Base-by-base conservation (phyloP, 176 grass and related monocot species). In the Microstegium vimineum region DNA sequence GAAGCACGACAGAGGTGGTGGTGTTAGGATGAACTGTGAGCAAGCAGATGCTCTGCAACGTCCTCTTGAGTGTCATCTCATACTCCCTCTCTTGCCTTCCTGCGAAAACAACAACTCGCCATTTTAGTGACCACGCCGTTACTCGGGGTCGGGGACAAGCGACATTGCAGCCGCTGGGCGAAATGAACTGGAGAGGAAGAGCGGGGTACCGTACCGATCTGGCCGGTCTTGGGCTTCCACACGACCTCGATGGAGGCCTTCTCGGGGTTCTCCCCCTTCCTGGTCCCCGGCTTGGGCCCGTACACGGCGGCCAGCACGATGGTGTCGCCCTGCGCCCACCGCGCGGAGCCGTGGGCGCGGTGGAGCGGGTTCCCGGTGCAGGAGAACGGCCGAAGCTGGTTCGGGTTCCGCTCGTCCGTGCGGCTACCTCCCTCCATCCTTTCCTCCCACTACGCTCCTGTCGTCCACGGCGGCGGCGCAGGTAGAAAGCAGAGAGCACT, bases 181-280 rank as follows among this genome's bases (percentile, higher is more conserved):
- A 5, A 5, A 31, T 6, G 38, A 49, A 66, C 16, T 17, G 31
- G 5, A 66, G 38, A 46, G 34, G 8, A 17, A 28, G 40, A 73
- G 42, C 20, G 22, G 25, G 18, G 25, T 17, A 73, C 18, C 14
- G 23, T 88, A 98, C 95, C 96, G 23, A 77, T 91, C 54, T 98
- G 89, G 8, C 90, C 90, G 37, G 89, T 95, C 89, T 87, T 93
- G 71, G 92, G 96, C 73, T 95, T 98, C 96, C 96, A 98, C 1
- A 98, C 88, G 23, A 98, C 93, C 79, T 95, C 95, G 6, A 98
- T 77, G 79, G 89, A 95, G 5, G 90, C 90, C 82, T 89, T 93
- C 89, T 98, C 95, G 26, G 95, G 95, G 47, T 95, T 90, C 68
- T 95, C 95, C 25, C 95, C 93, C 81, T 95, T 95, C 84, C 84